Base-by-base conservation (phyloP, 192 early-diverging fungal genomes). In the Podila epicladia region DNA sequence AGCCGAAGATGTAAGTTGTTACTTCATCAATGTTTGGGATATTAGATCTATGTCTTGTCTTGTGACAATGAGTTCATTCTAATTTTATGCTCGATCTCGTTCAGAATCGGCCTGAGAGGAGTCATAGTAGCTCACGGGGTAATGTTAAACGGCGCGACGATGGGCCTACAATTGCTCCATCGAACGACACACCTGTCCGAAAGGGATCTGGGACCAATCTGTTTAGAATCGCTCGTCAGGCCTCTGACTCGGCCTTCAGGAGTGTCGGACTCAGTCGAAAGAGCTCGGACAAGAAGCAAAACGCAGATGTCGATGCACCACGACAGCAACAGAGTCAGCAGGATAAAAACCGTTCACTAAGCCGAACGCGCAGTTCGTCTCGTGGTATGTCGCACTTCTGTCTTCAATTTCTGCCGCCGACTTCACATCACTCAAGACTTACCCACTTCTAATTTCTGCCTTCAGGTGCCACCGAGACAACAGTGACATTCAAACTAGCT, bases 211-310 rank as follows among this genome's bases (percentile, higher is more conserved):
- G 75, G 1, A 68, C 45, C 9, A 68, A 68, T n/a, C 22, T 79
- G 38, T 48, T 79, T 19, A 35, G 70, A 5, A 71, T 79, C 4
- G 75, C 75, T 1, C 75, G 75, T 28, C 57, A 79, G 70, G 75
- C 75, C 0, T 79, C 75, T n/a, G 75, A 64, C n/a, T 41, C 74
- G 19, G 69, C 75, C 12, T 53, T 79, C 22, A 55, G 58, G 50
- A 71, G 69, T 11, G 68, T 76, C 26, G 75, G 75, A 31, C 32
- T 79, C 29, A 45, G 33, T 22, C 65, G 75, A 55, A 79, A 68
- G 70, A 9, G 57, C 9, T 78, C 75, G 6, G 64, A 62, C 15
- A 72, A 71, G 5, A 72, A 65, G 6, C 38, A 62, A 37, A 58
- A 32, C 4, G 20, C 45, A 12, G 53, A 29, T 2, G n/a, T 32